Evolutionary conservation across 495 filamentous ascomycete genomes (phyloP).

Genomic region (Penicillium angulare): DNA sequence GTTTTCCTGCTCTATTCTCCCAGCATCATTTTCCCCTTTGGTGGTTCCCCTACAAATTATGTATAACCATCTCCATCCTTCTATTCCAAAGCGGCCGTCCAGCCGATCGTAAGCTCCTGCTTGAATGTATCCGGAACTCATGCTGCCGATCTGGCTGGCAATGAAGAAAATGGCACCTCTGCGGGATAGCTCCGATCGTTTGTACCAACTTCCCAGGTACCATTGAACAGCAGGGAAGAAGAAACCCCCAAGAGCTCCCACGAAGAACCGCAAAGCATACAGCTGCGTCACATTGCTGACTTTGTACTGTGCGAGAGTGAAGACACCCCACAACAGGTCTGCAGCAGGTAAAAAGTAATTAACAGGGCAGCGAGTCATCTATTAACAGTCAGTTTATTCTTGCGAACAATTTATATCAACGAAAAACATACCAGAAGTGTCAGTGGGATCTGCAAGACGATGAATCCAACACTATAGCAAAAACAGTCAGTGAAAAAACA

Average conservation of each 20-base stretch:
- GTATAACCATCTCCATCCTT: conserved; percentile 50
- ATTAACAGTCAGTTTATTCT: conserved; percentile 7
- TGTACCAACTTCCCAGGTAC: conserved; percentile 35
- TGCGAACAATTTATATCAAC: not conserved
- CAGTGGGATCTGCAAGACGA: conserved; percentile 26
- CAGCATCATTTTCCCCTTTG: not conserved
- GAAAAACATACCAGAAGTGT: conserved; percentile 17
- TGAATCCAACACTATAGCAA: conserved; percentile 24
- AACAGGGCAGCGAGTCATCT: conserved; percentile 28
- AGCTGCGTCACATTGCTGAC: conserved; percentile 25
- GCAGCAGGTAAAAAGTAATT: conserved; percentile 31
- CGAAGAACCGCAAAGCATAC: conserved; percentile 70
- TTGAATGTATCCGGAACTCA: conserved; percentile 46
- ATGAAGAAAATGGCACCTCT: conserved; percentile 46
- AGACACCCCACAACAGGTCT: conserved; percentile 42
- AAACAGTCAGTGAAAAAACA: not conserved
- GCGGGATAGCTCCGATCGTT: conserved; percentile 31
- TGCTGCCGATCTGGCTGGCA: conserved; percentile 39
- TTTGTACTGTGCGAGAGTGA: conserved; percentile 41
- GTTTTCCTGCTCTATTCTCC: not conserved
- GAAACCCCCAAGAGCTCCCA: conserved; percentile 77
- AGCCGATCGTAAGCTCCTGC: conserved; percentile 37
- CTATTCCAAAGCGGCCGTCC: conserved; percentile 39
- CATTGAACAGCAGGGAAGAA: conserved; percentile 62
- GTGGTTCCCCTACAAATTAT: conserved; percentile 35